Conservation (phyloP, 192 early-diverging fungal genomes). For the Gaertneriomyces sp. region DNA sequence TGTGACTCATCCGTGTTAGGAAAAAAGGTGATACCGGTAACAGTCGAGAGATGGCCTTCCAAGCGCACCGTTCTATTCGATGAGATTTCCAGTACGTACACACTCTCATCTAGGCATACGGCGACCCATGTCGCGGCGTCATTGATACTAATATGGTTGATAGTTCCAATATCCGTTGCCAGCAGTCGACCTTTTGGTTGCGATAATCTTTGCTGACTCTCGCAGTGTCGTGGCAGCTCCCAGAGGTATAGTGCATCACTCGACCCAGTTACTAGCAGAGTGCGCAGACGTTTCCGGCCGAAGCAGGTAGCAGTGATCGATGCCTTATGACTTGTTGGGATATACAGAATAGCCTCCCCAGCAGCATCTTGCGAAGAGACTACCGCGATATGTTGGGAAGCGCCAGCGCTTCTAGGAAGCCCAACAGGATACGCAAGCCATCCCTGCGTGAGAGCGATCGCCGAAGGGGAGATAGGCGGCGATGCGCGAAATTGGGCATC, state of each 20-base stretch:
- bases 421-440: conserved; percentile 6
- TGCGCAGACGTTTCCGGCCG: conserved; percentile 1
- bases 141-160: conserved; percentile 2
- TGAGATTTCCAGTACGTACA: conserved; percentile 16
- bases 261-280: conserved; percentile 9
- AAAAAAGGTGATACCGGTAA: conserved; percentile 17
- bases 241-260: conserved; percentile 4
- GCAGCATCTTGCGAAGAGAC: no score
- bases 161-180: conserved; percentile 11
- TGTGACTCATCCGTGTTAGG: conserved; percentile 1
- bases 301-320: conserved; percentile 9
- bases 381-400: no score
- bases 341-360: no score
- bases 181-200: background rate
- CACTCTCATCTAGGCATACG: background rate
- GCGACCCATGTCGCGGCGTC: conserved; percentile 7
- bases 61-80: conserved; percentile 1
- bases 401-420: no score
- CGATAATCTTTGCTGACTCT: background rate
- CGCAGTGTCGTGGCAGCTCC: background rate
- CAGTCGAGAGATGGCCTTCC: conserved; percentile 19
- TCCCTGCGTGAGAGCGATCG: conserved; percentile 2
- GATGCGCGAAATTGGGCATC: background rate
- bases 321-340: no score
- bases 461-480: background rate